phyloP scores from a whole-genome alignment of 1,284 basidiomycete genomes.

The Rhodotorula sp. region DNA sequence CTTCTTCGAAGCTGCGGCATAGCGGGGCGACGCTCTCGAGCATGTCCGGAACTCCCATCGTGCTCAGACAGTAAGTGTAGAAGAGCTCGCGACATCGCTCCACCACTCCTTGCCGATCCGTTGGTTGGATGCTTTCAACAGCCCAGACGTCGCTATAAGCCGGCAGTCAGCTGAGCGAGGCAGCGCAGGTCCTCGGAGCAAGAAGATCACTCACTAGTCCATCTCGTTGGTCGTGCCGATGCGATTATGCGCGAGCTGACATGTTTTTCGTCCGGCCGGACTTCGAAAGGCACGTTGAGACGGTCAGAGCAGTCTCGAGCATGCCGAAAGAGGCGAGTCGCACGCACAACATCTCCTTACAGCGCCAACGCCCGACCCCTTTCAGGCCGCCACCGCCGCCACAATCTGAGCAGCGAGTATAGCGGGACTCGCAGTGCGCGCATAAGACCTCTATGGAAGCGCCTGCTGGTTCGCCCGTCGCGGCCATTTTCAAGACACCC shows the following conservation, averaged over 20 bases:
- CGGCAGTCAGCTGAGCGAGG: not conserved
- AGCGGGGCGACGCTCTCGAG: slow-evolving; percentile 26
- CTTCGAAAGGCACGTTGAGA: not conserved
- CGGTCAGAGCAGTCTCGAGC: not conserved
- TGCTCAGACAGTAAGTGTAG: slow-evolving; percentile 13
- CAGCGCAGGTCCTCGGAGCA: not conserved
- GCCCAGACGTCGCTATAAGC: slow-evolving; percentile 19
- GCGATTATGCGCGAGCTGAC: slow-evolving; percentile 27
- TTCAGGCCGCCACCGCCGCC: slow-evolving; percentile 35
- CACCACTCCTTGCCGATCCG: not conserved
- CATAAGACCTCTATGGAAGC: slow-evolving; percentile 35
- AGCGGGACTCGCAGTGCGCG: slow-evolving; percentile 29
- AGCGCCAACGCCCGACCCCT: slow-evolving; percentile 37
- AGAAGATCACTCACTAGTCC: slow-evolving; percentile 25
- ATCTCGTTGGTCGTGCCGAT: slow-evolving; percentile 29
- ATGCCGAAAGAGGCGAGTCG: not conserved
- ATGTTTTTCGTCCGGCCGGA: slow-evolving; percentile 26
- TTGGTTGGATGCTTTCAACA: not conserved
- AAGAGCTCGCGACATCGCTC: slow-evolving; percentile 27
- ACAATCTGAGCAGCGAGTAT: slow-evolving; percentile 35
- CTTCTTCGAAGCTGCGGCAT: slow-evolving; percentile 25
- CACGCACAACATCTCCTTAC: slow-evolving; percentile 29
- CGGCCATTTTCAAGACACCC: slow-evolving; percentile 7
- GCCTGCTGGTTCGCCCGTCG: slow-evolving; percentile 19
- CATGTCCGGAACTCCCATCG: slow-evolving; percentile 37